Percentiles rank a stretch among this genome's conserved stretches.
phyloP scores from a whole-genome alignment of 2,329 filamentous ascomycete species.

The Talaromyces marneffei region DNA sequence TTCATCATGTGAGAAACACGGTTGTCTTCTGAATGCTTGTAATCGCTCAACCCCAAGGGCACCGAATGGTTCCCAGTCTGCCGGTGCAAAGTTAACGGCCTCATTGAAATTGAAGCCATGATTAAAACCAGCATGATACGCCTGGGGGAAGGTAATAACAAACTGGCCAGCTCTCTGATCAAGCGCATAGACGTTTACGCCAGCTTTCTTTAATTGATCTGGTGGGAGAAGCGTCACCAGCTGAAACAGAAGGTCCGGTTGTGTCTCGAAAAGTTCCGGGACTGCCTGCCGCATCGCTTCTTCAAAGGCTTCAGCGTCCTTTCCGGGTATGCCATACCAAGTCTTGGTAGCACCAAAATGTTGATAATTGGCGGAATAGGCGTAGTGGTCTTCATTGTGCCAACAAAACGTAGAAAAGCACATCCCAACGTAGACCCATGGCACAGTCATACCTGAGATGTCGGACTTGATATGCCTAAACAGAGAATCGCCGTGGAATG shows the following conservation, averaged over 20 bases:
- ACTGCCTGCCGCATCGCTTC: slow-evolving; percentile 91
- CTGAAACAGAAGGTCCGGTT: slow-evolving; percentile 93
- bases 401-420: slow-evolving; percentile 99
- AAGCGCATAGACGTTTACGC: slow-evolving; percentile 87
- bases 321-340: slow-evolving; percentile 95
- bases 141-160: slow-evolving; percentile 92
- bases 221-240: slow-evolving; percentile 93
- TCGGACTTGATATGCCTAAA: slow-evolving; percentile 98
- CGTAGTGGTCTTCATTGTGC: slow-evolving; percentile 98
- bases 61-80: slow-evolving; percentile 91
- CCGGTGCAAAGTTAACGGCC: slow-evolving; percentile 93
- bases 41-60: slow-evolving; percentile 79
- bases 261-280: slow-evolving; percentile 92
- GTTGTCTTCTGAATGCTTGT: slow-evolving; percentile 80
- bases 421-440: slow-evolving; percentile 99
- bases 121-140: slow-evolving; percentile 97
- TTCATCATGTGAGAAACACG: slow-evolving; percentile 97
- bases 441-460: slow-evolving; percentile 98
- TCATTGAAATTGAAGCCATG: slow-evolving; percentile 99
- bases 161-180: slow-evolving; percentile 95
- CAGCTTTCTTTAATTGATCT: slow-evolving; percentile 85
- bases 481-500: slow-evolving; percentile 81
- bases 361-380: slow-evolving; percentile 97
- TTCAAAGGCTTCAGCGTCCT: slow-evolving; percentile 92
- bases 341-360: slow-evolving; percentile 98